These are phyloP conservation scores for Aspergillus conjunctus DNA, from an alignment of 495 filamentous ascomycete species.

Conservation along the genomic window DNA sequence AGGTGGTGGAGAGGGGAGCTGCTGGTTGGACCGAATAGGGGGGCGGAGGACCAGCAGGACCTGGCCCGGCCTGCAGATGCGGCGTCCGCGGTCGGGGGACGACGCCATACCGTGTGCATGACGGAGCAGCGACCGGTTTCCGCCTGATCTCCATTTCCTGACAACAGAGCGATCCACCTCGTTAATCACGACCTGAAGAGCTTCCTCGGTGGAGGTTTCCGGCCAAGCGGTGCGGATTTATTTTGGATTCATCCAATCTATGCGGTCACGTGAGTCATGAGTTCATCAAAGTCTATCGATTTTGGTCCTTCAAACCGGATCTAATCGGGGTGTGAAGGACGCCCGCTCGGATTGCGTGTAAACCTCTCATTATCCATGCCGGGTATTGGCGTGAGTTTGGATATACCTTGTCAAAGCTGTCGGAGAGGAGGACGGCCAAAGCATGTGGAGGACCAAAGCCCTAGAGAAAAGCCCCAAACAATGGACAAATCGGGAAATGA, in stretches of 20 bases:
- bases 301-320: not conserved
- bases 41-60: slow-evolving; percentile 1
- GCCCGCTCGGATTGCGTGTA: too few species aligned
- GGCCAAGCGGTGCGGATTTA: not conserved
- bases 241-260: not conserved
- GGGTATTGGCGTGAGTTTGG: too few species aligned
- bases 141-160: slow-evolving; percentile 18
- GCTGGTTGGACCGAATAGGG: slow-evolving; percentile 11
- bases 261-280: slow-evolving; percentile 4
- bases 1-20: not conserved
- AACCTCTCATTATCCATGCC: too few species aligned
- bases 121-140: slow-evolving; percentile 10
- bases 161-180: not conserved
- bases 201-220: not conserved
- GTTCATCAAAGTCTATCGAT: not conserved
- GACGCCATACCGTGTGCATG: slow-evolving; percentile 4
- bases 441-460: not conserved
- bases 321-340: too few species aligned
- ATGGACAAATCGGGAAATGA: not conserved
- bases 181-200: not conserved
- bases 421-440: not conserved
- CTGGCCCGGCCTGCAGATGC: not conserved
- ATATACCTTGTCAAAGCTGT: not conserved
- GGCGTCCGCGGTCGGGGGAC: slow-evolving; percentile 15
- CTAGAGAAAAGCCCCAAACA: not conserved